Base-by-base conservation (phyloP, 1,139 yeast species). In the Suhomyces guaymorum region DNA sequence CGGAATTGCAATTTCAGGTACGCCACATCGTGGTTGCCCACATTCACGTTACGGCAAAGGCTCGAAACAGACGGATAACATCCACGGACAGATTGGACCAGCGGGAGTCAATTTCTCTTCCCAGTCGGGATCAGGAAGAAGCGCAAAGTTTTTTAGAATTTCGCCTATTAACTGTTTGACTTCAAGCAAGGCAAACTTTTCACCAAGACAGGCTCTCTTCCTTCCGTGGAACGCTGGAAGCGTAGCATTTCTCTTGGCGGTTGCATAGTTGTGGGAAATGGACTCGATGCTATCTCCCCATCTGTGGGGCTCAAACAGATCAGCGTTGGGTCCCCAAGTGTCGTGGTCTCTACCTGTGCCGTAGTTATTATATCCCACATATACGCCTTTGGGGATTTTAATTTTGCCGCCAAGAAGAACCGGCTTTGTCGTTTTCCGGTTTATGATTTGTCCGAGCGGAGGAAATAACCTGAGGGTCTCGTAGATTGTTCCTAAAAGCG, bases 221-320 rank as follows among this genome's bases (percentile, higher is more conserved):
- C 82, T 70, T 5, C 85, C 85, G 49, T 79, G 84, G 46, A 79
- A 79, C 0, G 82, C 73, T 5, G 80, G 72, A 24, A 79, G 52
- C 7, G 59, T 60, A 8, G 74, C 66, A 14, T 51, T 55, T 32
- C 74, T 61, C 50, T 79, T 79, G 6, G 76, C 66, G 5, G 39
- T 43, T 15, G 62, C 54, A 59, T 73, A 79, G 11, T 53, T 64
- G 21, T 50, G 50, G 19, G 53, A 48, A 3, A 78, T 61, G 13
- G 66, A 68, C 2, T 59, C 63, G 2, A 54, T 47, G 1, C 55
- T 50, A 0, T 10, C 15, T 0, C 83, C 83, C 88, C 88, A 81
- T 34, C 88, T 59, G 34, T 59, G 66, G 0, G 86, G 84, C 2
- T 47, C 44, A 49, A 80, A 80, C 9, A 42, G 52, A 29, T 73